Percentiles rank a stretch among this genome's conserved stretches.
Conservation (phyloP, 768 basidiomycete species). For the Neoboletus brunneissimus region DNA sequence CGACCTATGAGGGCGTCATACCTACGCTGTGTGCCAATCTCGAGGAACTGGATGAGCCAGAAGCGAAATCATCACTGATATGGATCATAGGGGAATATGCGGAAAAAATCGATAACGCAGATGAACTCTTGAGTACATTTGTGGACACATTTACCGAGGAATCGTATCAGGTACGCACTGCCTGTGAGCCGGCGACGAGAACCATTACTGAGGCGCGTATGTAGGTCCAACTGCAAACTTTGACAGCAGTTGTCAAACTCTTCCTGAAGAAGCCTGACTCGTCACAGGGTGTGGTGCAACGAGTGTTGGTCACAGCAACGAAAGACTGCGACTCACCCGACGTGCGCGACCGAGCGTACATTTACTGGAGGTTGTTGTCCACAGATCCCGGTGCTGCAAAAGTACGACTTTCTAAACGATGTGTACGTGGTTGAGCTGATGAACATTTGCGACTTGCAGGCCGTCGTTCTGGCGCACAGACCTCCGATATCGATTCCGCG, state of each 20-base stretch:
- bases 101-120: constrained; percentile 95
- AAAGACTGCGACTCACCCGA: constrained; percentile 97
- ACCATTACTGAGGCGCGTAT: neutral
- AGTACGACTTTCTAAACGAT: constrained; percentile 40
- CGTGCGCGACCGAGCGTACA: constrained; percentile 94
- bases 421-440: neutral
- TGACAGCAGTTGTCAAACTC: constrained; percentile 95
- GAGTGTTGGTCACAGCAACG: constrained; percentile 90
- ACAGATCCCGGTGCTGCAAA: constrained; percentile 96
- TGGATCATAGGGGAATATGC: constrained; percentile 99
- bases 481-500: constrained; percentile 93
- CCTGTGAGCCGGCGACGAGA: neutral
- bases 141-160: constrained; percentile 94
- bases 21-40: constrained; percentile 92
- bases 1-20: constrained; percentile 94
- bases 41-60: constrained; percentile 96
- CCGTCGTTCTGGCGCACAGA: constrained; percentile 85
- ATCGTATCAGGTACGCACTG: constrained; percentile 67
- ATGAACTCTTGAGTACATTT: constrained; percentile 85
- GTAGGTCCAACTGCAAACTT: constrained; percentile 72
- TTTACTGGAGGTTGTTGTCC: constrained; percentile 94
- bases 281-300: constrained; percentile 89
- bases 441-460: constrained; percentile 35
- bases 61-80: constrained; percentile 95
- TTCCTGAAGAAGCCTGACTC: constrained; percentile 94